Base-by-base conservation (phyloP, 495 filamentous ascomycete genomes). In the Hypoxylon rickii region DNA sequence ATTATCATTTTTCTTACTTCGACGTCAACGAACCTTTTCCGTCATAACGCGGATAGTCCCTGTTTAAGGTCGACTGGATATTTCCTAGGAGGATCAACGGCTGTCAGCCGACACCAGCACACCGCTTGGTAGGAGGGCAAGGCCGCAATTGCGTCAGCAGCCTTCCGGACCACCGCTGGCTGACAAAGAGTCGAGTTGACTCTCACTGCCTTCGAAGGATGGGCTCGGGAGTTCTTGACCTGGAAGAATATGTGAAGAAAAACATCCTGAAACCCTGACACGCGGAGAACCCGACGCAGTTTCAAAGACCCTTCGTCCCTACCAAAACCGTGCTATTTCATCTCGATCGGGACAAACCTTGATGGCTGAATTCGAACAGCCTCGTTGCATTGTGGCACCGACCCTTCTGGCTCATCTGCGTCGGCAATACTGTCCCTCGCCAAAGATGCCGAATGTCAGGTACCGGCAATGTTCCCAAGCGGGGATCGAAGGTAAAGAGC, bases 381-480 rank as follows among this genome's bases (percentile, higher is more conserved):
- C 17, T 32, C 48, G 31, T 5, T 43, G 31, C 20, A 32, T 62
- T 45, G 52, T 56, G 51, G 47, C 47, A 56, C 51, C 46, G 44
- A 44, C 3, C 40, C 21, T 13, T 38, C 31, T 43, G 44, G 37
- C 11, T 48, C 22, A 49, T 39, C 43, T 48, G 15, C 13, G 29
- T 48, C 58, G 58, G 58, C 47, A 56, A 46, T 56, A 52, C 51
- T 51, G 26, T 39, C 41, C n/a, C 13, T 37, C 46, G 51, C 32
- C 46, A 36, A 29, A 49, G 44, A 54, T 37, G 40, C n/a, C n/a
- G n/a, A n/a, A n/a, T n/a, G n/a, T n/a, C n/a, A n/a, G n/a, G n/a
- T n/a, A 10, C 52, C 46, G 52, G 37, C 34, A 61, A 29, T 55
- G 13, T 42, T 55, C 41, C 41, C 46, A 55, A 51, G 58, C n/a